Percentiles rank a stretch among this genome's conserved stretches.
phyloP scores from a whole-genome alignment of 2,329 filamentous ascomycete species.

The Delphinella strobiligena region DNA sequence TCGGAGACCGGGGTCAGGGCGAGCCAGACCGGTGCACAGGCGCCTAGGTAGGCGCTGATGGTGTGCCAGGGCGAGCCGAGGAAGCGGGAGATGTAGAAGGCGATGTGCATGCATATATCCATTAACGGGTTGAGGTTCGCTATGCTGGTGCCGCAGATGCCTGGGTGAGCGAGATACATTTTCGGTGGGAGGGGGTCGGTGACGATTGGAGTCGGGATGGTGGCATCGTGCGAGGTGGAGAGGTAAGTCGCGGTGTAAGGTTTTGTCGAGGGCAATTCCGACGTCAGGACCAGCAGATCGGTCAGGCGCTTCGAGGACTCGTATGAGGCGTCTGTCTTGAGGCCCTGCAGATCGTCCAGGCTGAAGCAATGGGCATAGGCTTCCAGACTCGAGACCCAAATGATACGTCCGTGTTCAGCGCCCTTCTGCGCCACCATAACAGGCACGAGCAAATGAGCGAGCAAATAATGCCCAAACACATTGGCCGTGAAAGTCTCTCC shows the following conservation, averaged over 20 bases:
- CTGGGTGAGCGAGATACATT: constrained; percentile 75
- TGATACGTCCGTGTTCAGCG: constrained; percentile 47
- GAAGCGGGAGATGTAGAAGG: constrained; percentile 61
- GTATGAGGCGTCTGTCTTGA: constrained; percentile 55
- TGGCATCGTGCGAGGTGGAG: constrained; percentile 17
- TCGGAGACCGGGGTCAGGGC: constrained; percentile 54
- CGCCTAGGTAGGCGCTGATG: constrained; percentile 63
- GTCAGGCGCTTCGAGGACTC: constrained; percentile 80
- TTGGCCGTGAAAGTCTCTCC: constrained; percentile 84
- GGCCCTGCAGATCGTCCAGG: constrained; percentile 62
- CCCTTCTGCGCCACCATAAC: constrained; percentile 45
- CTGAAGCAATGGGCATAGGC: constrained; percentile 47
- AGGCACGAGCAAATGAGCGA: constrained; percentile 68
- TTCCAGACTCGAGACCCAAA: constrained; percentile 83
- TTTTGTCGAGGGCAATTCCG: constrained; percentile 50
- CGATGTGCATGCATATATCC: constrained; percentile 53
- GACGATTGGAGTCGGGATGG: constrained; percentile 11
- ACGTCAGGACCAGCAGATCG: constrained; percentile 69
- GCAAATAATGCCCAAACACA: constrained; percentile 87
- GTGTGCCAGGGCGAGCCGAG: constrained; percentile 84
- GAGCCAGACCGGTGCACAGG: constrained; percentile 66
- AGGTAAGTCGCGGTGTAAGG: constrained; percentile 49
- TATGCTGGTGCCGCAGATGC: constrained; percentile 72
- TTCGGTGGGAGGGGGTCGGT: constrained; percentile 35
- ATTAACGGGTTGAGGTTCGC: constrained; percentile 62